These are phyloP conservation scores for Emiliania huxleyi DNA, from an alignment of 78 protist genomes.

Conservation along the genomic window DNA sequence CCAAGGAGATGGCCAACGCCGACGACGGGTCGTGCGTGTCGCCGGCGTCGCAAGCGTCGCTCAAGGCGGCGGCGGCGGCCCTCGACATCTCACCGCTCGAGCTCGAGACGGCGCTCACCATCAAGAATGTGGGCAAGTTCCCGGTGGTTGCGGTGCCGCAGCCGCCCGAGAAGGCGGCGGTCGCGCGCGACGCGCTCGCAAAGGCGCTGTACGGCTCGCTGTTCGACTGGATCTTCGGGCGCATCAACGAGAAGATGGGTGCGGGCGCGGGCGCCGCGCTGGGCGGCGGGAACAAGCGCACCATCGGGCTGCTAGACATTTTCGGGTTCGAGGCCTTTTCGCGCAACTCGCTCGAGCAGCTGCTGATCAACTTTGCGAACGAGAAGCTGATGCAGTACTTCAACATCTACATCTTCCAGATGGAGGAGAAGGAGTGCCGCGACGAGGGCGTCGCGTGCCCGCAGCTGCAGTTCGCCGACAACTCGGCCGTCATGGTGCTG, in stretches of 20 bases:
- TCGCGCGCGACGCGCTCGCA: slow-evolving; percentile 75
- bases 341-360: slow-evolving; percentile 17
- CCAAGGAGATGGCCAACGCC: background rate
- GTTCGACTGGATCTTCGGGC: slow-evolving; percentile 71
- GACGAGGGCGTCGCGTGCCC: slow-evolving; percentile 20
- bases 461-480: background rate
- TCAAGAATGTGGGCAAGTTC: slow-evolving; percentile 8
- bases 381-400: slow-evolving; percentile 77
- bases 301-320: background rate
- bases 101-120: background rate
- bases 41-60: background rate
- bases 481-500: background rate
- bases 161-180: slow-evolving; percentile 5
- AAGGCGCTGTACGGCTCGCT: slow-evolving; percentile 78
- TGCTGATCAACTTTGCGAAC: slow-evolving; percentile 92
- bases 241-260: background rate
- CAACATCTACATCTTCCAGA: background rate
- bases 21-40: background rate
- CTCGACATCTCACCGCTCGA: background rate
- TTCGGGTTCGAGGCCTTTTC: slow-evolving; percentile 13
- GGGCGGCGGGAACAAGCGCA: background rate
- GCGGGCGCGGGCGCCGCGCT: background rate
- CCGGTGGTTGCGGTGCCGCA: slow-evolving; percentile 13
- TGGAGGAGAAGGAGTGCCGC: slow-evolving; percentile 1
- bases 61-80: background rate